These are phyloP conservation scores for Leucocoprinus leucothites DNA, from an alignment of 768 basidiomycete species.

Conservation along the genomic window DNA sequence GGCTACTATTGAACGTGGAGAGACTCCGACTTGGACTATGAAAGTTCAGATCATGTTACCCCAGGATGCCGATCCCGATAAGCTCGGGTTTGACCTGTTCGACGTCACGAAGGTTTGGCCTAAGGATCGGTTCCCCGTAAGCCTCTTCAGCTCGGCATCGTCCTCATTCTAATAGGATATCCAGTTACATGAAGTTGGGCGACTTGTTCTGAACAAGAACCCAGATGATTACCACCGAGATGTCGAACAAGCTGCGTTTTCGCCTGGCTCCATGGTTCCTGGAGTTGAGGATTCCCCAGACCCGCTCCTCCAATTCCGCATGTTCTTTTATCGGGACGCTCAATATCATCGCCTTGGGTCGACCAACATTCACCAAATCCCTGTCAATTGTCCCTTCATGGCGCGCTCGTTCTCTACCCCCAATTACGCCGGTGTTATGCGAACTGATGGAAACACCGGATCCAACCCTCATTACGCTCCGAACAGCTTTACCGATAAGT, in stretches of 20 bases:
- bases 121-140: constrained; percentile 6
- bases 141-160: not conserved
- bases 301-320: constrained; percentile 15
- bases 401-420: constrained; percentile 8
- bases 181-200: constrained; percentile 11
- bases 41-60: constrained; percentile 15
- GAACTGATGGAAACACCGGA: constrained; percentile 11
- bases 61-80: constrained; percentile 12
- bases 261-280: constrained; percentile 13
- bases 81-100: constrained; percentile 14
- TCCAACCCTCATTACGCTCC: constrained; percentile 14
- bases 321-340: constrained; percentile 16
- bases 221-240: constrained; percentile 15
- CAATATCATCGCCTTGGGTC: constrained; percentile 15
- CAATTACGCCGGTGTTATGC: constrained; percentile 12
- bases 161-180: not conserved
- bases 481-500: constrained; percentile 13
- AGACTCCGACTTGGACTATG: constrained; percentile 13
- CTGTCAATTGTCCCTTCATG: constrained; percentile 17
- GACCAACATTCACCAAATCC: constrained; percentile 14
- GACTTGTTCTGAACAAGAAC: constrained; percentile 15
- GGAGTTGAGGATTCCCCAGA: constrained; percentile 14
- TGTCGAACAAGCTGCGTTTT: constrained; percentile 14
- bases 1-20: constrained; percentile 11
- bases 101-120: constrained; percentile 16